These are phyloP conservation scores for Incumbomyces delicatus DNA, from an alignment of 2,329 filamentous ascomycete genomes.

Conservation along the genomic window DNA sequence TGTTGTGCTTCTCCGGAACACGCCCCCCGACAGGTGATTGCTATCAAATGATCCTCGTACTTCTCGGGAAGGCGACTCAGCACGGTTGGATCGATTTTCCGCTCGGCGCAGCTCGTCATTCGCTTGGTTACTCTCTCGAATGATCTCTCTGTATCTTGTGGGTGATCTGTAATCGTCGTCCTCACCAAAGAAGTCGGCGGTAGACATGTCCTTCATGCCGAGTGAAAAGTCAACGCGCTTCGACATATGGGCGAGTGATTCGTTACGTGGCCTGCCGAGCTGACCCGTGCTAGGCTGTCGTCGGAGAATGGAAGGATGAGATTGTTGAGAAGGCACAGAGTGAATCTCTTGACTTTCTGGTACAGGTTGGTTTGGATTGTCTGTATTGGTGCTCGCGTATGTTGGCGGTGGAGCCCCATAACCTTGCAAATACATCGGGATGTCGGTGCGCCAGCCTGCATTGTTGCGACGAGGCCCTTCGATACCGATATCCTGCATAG, in stretches of 20 bases:
- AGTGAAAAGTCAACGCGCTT: conserved; percentile 62
- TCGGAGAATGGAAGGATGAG: conserved; percentile 47
- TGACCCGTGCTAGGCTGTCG: conserved; percentile 32
- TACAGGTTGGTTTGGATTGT: conserved; percentile 26
- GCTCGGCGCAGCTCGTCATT: conserved; percentile 18
- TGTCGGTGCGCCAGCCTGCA: conserved; percentile 57
- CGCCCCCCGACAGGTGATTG: conserved; percentile 17
- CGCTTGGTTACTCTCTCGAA: conserved; percentile 31
- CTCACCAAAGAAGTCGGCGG: conserved; percentile 52
- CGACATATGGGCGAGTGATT: conserved; percentile 48
- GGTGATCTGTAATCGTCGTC: conserved; percentile 49
- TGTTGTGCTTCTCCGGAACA: conserved; percentile 18
- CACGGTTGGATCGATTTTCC: background rate
- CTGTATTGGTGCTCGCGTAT: conserved; percentile 34
- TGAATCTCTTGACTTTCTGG: conserved; percentile 13
- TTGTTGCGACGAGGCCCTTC: conserved; percentile 69
- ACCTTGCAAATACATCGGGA: conserved; percentile 55
- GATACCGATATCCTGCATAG: conserved; percentile 74
- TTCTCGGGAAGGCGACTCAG: conserved; percentile 8
- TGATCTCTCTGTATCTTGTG: conserved; percentile 26
- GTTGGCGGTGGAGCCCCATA: conserved; percentile 35
- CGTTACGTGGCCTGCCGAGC: conserved; percentile 41
- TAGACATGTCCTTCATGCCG: conserved; percentile 52
- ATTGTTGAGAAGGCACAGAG: conserved; percentile 8
- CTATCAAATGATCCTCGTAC: conserved; percentile 15